Evolutionary conservation across 768 basidiomycete genomes (phyloP).

Genomic region (Jaapia argillacea): DNA sequence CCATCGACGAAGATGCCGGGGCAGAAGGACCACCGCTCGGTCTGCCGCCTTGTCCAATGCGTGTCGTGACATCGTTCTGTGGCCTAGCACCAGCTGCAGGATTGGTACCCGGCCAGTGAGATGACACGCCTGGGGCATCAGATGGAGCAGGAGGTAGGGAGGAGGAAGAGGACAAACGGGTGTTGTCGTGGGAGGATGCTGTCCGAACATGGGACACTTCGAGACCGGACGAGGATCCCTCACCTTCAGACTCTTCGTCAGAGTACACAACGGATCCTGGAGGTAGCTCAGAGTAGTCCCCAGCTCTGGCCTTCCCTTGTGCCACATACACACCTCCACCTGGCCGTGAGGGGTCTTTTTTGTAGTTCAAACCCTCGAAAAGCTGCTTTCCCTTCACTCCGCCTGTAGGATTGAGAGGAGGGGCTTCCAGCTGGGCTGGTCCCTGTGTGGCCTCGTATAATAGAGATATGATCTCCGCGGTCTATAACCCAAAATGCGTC

Average conservation of each 20-base stretch:
- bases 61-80: neutral
- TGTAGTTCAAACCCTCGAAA: slow-evolving; percentile 55
- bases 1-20: slow-evolving; percentile 25
- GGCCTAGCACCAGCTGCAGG: neutral
- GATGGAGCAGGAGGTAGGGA: slow-evolving; percentile 4
- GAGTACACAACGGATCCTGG: slow-evolving; percentile 43
- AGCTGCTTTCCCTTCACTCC: slow-evolving; percentile 49
- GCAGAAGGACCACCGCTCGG: neutral
- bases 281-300: slow-evolving; percentile 31
- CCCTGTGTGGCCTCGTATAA: slow-evolving; percentile 92
- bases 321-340: slow-evolving; percentile 86
- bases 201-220: slow-evolving; percentile 2
- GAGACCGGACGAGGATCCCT: slow-evolving; percentile 14
- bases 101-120: neutral
- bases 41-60: neutral
- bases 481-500: slow-evolving; percentile 32
- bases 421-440: slow-evolving; percentile 37
- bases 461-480: slow-evolving; percentile 85
- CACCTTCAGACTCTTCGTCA: slow-evolving; percentile 42
- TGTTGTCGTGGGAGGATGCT: neutral
- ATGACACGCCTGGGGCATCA: neutral
- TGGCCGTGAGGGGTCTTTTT: slow-evolving; percentile 69
- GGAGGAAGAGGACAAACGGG: no score
- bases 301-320: slow-evolving; percentile 18
- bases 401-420: slow-evolving; percentile 72